These are phyloP conservation scores for Metschnikowia gelsemii DNA, from an alignment of 805 yeast genomes.

Conservation along the genomic window DNA sequence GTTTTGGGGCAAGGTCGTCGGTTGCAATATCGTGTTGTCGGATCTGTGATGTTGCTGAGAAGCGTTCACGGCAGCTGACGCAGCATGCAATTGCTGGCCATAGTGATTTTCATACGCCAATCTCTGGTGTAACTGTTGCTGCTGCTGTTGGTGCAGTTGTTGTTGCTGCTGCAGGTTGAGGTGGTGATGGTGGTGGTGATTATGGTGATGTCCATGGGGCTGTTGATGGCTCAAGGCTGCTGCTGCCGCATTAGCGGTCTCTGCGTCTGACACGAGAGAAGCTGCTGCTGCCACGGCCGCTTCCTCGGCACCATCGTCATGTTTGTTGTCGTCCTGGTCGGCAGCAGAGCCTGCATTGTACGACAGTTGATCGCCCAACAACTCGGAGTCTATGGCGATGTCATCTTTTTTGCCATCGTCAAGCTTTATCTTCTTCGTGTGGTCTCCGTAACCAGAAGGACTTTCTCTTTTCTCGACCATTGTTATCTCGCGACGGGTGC, in stretches of 20 bases:
- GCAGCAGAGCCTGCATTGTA: constrained; percentile 18
- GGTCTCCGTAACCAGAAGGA: constrained; percentile 17
- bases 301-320: constrained; percentile 24
- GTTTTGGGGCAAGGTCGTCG: constrained; percentile 33
- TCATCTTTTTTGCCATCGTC: constrained; percentile 21
- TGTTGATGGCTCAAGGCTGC: constrained; percentile 26
- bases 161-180: constrained; percentile 22
- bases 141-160: constrained; percentile 21
- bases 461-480: constrained; percentile 22
- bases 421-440: constrained; percentile 17
- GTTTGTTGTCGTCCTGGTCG: constrained; percentile 14
- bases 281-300: constrained; percentile 31
- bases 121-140: constrained; percentile 22
- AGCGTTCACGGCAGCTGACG: constrained; percentile 12
- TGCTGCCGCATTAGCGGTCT: constrained; percentile 23
- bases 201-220: constrained; percentile 23
- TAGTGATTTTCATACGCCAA: constrained; percentile 22
- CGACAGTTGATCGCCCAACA: constrained; percentile 42
- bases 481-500: constrained; percentile 11
- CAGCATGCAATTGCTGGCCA: constrained; percentile 20
- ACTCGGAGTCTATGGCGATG: constrained; percentile 43
- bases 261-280: constrained; percentile 29
- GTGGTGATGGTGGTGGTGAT: constrained; percentile 21
- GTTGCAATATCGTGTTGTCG: constrained; percentile 28
- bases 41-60: constrained; percentile 19